Evolutionary conservation across 192 early-diverging fungal species (phyloP).

Genomic region (Funneliformis mosseae): DNA sequence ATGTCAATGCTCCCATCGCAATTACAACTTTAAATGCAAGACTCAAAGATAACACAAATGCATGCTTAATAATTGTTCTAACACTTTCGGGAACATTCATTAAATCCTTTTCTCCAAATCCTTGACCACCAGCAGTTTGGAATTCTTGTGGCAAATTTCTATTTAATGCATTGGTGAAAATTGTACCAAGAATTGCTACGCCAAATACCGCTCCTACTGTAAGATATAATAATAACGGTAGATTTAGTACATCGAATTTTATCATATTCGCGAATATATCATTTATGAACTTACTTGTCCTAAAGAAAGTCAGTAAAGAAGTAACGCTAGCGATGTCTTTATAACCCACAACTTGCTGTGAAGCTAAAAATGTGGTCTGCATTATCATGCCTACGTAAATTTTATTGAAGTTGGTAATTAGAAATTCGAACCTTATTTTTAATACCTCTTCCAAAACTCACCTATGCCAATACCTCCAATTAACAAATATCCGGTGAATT

Average conservation of each 20-base stretch:
- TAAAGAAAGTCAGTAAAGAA: constrained; percentile 62
- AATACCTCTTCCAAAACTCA: background rate
- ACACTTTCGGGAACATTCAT: background rate
- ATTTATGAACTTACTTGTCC: constrained; percentile 43
- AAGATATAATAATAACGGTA: constrained; percentile 35
- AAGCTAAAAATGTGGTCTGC: constrained; percentile 69
- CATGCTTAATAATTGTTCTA: background rate
- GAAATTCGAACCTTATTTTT: background rate
- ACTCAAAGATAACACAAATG: background rate
- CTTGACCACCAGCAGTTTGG: too few species aligned
- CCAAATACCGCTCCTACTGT: constrained; percentile 40
- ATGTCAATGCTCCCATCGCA: background rate
- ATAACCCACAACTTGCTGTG: constrained; percentile 63
- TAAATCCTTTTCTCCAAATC: background rate
- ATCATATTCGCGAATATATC: background rate
- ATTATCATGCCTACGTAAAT: constrained; percentile 45
- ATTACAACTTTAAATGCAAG: background rate
- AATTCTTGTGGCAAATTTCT: background rate
- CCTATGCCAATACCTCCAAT: constrained; percentile 78
- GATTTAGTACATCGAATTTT: constrained; percentile 8
- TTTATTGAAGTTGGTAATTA: background rate
- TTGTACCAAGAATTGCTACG: constrained; percentile 41
- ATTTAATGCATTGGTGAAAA: constrained; percentile 39
- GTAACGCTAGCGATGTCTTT: constrained; percentile 68
- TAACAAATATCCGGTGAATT: constrained; percentile 65